Evolutionary conservation across 768 basidiomycete species (phyloP).

Genomic region (Cyathus striatus): DNA sequence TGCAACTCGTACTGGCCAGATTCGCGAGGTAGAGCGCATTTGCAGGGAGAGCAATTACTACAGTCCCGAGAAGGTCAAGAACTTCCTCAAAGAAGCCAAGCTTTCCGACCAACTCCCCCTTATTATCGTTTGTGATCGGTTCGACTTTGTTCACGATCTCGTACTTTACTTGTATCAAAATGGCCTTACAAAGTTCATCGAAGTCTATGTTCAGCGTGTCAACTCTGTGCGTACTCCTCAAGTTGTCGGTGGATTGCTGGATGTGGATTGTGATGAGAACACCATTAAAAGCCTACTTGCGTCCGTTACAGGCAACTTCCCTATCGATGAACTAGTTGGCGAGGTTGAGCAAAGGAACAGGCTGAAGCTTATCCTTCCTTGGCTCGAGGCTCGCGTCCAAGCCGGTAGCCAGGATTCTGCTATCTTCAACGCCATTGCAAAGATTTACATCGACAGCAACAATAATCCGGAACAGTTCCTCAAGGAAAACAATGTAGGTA

Average conservation of each 20-base stretch:
- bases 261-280: constrained; percentile 95
- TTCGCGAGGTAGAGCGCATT: constrained; percentile 98
- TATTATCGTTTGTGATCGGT: constrained; percentile 99
- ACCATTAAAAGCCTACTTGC: constrained; percentile 93
- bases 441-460: constrained; percentile 98
- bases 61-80: constrained; percentile 99
- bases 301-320: constrained; percentile 95
- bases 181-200: constrained; percentile 93
- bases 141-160: constrained; percentile 98
- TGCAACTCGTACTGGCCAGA: constrained; percentile 95
- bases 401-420: constrained; percentile 92
- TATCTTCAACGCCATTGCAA: constrained; percentile 95
- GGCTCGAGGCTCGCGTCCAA: constrained; percentile 92
- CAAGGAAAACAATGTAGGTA: constrained; percentile 93
- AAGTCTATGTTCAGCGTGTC: constrained; percentile 99
- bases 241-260: constrained; percentile 92
- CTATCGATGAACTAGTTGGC: constrained; percentile 94
- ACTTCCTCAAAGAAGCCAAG: constrained; percentile 99
- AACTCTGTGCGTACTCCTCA: constrained; percentile 97
- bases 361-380: constrained; percentile 94
- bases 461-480: constrained; percentile 97
- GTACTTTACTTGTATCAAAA: constrained; percentile 99
- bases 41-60: constrained; percentile 96
- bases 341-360: constrained; percentile 97
- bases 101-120: constrained; percentile 94